Percentiles rank a stretch among this genome's conserved stretches.
Conservation (phyloP, 2,329 filamentous ascomycete genomes). For the Bipolaris sorokiniana region DNA sequence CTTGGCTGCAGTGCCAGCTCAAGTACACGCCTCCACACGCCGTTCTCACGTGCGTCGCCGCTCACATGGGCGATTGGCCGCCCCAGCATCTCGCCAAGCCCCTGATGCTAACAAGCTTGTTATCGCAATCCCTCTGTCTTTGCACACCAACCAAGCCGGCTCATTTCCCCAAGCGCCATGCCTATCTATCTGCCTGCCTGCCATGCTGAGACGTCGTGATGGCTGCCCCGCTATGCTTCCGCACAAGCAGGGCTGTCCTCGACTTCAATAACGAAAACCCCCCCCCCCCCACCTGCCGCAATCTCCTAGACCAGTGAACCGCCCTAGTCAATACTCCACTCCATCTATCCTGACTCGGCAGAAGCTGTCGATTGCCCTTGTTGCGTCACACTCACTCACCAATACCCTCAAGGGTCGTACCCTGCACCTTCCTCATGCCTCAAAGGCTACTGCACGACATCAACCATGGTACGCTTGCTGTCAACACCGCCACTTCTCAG, state of each 20-base stretch:
- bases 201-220: conserved; percentile 1
- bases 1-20: too few relatives aligned
- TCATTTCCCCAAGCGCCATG: conserved; percentile 9
- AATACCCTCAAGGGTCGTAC: conserved; percentile 4
- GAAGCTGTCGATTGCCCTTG: not conserved
- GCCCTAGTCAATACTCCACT: not conserved
- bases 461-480: conserved; percentile 12
- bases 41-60: not conserved
- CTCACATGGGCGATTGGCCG: conserved; percentile 1
- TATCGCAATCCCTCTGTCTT: conserved; percentile 5
- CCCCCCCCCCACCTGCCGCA: conserved; percentile 6
- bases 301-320: conserved; percentile 2
- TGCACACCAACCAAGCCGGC: conserved; percentile 5
- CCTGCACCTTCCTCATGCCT: conserved; percentile 10
- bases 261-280: not conserved
- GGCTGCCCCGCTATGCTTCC: not conserved
- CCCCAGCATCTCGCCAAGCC: conserved; percentile 8
- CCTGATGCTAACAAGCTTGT: not conserved
- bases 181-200: not conserved
- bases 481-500: not conserved
- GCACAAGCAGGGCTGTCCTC: conserved; percentile 5
- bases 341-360: conserved; percentile 8
- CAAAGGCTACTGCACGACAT: conserved; percentile 18
- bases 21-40: not conserved
- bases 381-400: conserved; percentile 4